Evolutionary conservation across 1,139 yeast genomes (phyloP), one percentile per base, ranked within the genome.

Genomic region (Kluyveromyces marxianus): DNA sequence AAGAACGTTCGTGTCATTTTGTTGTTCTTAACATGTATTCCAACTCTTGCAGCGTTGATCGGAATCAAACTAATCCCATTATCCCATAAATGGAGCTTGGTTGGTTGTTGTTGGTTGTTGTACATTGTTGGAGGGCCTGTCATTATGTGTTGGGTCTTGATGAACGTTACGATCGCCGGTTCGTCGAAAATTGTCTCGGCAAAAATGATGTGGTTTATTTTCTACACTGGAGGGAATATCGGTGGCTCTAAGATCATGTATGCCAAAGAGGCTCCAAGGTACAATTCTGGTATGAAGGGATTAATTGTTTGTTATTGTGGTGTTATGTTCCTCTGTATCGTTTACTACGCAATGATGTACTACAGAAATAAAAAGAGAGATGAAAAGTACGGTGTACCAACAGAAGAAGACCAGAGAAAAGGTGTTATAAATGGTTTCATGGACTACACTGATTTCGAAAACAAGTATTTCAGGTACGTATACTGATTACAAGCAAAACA

Each of bases 141-240:
- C 46, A 72, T 77, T 34, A 76, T 78, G 52, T 57, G 72, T 32
- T 66, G 78, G 50, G 67, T 78, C 25, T 63, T 70, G 45, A 67
- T 79, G 39, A 68, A 79, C 30, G 71, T 79, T 3, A 79, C 80
- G 54, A 70, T 74, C 25, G 81, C 81, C 6, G 85, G 85, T 21
- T 77, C 77, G 49, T 78, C 85, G 34, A 80, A 79, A 60, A 39
- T 49, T 7, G 46, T 53, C 10, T 46, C 51, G 6, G 48, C 43
- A n/a, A 52, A 78, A 75, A 59, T 65, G 67, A 44, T 70, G 76
- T 37, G 70, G 70, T 38, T 75, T 63, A 57, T 77, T 44, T 68
- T 79, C 3, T 79, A 77, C 61, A 77, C 83, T 54, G 76, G 74
- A 33, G 85, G 85, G 32, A 79, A 78, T 54, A 66, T 76, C 45